Evolutionary conservation across 352 stramenopile species (phyloP).

Genomic region (Phytophthora cryptogea): DNA sequence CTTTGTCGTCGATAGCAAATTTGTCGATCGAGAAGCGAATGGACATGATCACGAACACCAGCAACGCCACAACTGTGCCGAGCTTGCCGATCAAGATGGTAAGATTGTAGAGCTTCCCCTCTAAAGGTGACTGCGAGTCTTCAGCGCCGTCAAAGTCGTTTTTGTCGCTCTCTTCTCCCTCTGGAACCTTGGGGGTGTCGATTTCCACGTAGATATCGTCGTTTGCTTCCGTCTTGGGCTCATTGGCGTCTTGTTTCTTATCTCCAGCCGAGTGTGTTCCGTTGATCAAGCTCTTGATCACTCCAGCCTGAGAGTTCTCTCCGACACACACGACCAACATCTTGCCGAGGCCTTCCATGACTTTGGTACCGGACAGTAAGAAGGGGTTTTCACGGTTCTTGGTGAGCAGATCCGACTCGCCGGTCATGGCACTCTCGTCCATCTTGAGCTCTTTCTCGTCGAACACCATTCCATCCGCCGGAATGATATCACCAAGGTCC

Average conservation of each 20-base stretch:
- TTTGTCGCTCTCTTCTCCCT: too few species aligned
- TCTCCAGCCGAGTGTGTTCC: constrained; percentile 59
- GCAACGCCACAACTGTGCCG: constrained; percentile 50
- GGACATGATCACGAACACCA: constrained; percentile 66
- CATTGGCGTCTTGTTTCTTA: constrained; percentile 26
- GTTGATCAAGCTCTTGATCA: constrained; percentile 84
- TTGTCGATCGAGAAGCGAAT: constrained; percentile 51
- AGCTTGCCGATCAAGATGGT: constrained; percentile 65
- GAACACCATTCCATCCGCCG: constrained; percentile 89
- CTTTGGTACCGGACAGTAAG: constrained; percentile 91
- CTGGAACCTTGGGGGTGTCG: constrained; percentile 45
- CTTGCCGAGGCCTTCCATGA: constrained; percentile 87
- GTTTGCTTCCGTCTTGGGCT: background rate
- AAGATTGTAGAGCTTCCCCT: constrained; percentile 66
- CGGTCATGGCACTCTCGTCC: constrained; percentile 91
- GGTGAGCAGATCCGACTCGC: constrained; percentile 85
- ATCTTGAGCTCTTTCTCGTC: constrained; percentile 86
- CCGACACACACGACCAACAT: constrained; percentile 94
- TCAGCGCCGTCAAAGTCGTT: constrained; percentile 13
- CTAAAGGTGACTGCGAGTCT: constrained; percentile 55
- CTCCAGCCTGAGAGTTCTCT: constrained; percentile 90
- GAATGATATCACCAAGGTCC: constrained; percentile 88
- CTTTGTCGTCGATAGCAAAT: constrained; percentile 29
- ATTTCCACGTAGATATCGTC: constrained; percentile 53
- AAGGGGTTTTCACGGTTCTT: constrained; percentile 86